Evolutionary conservation across 345 rosid species (phyloP).

Genomic region (Hypericum perforatum): DNA sequence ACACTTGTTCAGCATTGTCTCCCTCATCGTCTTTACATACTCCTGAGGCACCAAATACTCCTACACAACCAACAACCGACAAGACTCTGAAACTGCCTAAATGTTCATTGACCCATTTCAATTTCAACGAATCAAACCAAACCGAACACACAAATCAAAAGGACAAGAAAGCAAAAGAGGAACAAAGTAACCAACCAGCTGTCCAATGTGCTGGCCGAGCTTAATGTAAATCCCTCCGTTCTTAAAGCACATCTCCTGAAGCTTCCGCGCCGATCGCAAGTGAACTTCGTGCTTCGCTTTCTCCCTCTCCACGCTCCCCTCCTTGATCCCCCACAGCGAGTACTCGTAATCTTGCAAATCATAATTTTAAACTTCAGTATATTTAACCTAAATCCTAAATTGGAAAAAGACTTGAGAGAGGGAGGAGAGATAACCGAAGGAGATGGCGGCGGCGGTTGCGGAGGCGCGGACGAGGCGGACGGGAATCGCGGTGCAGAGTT

Average conservation of each 20-base stretch:
- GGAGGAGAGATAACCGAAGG: constrained; percentile 45
- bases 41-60: constrained; percentile 85
- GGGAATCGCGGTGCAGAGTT: constrained; percentile 78
- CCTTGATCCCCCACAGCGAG: constrained; percentile 72
- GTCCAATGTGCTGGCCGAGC: constrained; percentile 93
- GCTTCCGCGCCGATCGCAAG: constrained; percentile 78
- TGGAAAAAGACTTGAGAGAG: background rate
- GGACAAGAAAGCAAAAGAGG: constrained; percentile 6
- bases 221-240: constrained; percentile 93
- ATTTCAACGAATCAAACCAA: constrained; percentile 5
- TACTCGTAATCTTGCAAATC: constrained; percentile 61
- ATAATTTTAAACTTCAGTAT: background rate
- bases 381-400: background rate
- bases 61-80: constrained; percentile 16
- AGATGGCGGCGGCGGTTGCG: constrained; percentile 71
- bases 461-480: constrained; percentile 59
- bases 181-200: constrained; percentile 46
- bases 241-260: constrained; percentile 77
- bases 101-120: background rate
- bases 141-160: background rate
- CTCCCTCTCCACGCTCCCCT: constrained; percentile 62
- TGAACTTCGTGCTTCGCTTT: constrained; percentile 83
- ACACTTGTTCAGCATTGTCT: constrained; percentile 84
- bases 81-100: background rate
- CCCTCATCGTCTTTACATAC: constrained; percentile 74